Evolutionary conservation across 768 basidiomycete species (phyloP).

Genomic region (Mycena alexandri): DNA sequence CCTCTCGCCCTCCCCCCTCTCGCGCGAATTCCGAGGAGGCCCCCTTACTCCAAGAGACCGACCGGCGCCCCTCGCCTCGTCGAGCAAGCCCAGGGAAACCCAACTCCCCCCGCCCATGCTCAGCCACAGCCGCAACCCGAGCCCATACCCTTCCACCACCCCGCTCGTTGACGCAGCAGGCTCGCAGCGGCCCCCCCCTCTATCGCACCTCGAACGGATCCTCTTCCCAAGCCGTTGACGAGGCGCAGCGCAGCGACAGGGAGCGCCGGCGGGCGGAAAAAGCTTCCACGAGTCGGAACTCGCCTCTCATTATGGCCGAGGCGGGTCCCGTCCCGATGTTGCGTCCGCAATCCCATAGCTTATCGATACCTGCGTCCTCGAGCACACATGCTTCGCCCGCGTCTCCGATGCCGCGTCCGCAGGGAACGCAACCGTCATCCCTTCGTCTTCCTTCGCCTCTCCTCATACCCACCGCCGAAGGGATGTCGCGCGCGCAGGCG

Average conservation of each 20-base stretch:
- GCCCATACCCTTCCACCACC: conserved; percentile 16
- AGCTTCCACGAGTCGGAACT: conserved; percentile 33
- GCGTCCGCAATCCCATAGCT: conserved; percentile 10
- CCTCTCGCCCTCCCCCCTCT: conserved; percentile 30
- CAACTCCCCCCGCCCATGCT: conserved; percentile 21
- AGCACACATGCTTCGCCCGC: not conserved
- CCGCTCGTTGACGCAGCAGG: conserved; percentile 15
- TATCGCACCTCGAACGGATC: conserved; percentile 7
- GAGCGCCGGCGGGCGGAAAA: conserved; percentile 48
- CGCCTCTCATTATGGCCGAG: conserved; percentile 1
- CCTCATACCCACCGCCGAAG: not conserved
- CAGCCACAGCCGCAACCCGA: conserved; percentile 23
- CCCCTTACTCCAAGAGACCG: conserved; percentile 16
- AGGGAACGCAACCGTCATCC: not conserved
- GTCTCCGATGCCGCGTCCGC: conserved; percentile 6
- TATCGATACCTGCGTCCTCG: not conserved
- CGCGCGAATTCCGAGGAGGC: conserved; percentile 35
- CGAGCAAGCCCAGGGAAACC: conserved; percentile 7
- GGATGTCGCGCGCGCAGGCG: conserved; percentile 9
- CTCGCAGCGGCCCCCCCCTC: conserved; percentile 18
- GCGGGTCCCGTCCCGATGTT: conserved; percentile 9
- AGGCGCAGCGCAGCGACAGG: conserved; percentile 45
- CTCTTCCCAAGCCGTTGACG: conserved; percentile 3
- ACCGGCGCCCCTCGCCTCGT: not conserved
- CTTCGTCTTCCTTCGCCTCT: not conserved